Conservation (phyloP, 495 filamentous ascomycete genomes). For the Jackrogersella multiformis region DNA sequence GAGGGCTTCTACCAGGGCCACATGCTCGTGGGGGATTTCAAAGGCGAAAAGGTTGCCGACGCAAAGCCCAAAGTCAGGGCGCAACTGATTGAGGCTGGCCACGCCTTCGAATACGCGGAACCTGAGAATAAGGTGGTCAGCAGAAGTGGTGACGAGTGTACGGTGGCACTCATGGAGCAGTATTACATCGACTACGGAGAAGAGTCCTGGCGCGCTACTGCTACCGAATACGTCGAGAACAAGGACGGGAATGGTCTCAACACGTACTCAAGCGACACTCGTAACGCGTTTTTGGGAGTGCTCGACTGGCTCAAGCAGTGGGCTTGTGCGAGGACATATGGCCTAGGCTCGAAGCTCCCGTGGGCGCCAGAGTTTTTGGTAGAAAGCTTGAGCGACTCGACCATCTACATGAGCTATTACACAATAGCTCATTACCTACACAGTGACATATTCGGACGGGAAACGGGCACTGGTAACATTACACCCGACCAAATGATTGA, state of each 20-base stretch:
- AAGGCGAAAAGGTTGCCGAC: conserved; percentile 82
- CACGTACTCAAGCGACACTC: conserved; percentile 79
- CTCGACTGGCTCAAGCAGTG: conserved; percentile 93
- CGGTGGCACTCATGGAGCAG: conserved; percentile 92
- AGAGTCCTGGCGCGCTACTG: conserved; percentile 60
- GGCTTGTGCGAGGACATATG: conserved; percentile 92
- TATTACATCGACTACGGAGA: conserved; percentile 93
- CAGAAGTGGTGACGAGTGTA: conserved; percentile 87
- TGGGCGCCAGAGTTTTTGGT: conserved; percentile 93
- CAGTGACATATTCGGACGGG: conserved; percentile 76
- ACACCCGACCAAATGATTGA: conserved; percentile 90
- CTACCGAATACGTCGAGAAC: conserved; percentile 77
- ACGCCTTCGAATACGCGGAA: conserved; percentile 92
- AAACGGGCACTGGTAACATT: conserved; percentile 70
- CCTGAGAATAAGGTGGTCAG: conserved; percentile 88
- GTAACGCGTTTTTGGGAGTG: conserved; percentile 83
- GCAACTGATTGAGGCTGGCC: conserved; percentile 77
- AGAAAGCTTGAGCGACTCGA: conserved; percentile 90
- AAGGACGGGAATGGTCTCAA: conserved; percentile 71
- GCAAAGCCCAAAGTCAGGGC: conserved; percentile 88
- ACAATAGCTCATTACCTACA: conserved; percentile 91
- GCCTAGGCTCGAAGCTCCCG: conserved; percentile 92
- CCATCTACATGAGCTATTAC: conserved; percentile 97
- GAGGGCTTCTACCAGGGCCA: conserved; percentile 97
- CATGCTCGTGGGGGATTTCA: conserved; percentile 89